Evolutionary conservation across 305 asterid species (phyloP).

Genomic region (Rubia tinctorum): DNA sequence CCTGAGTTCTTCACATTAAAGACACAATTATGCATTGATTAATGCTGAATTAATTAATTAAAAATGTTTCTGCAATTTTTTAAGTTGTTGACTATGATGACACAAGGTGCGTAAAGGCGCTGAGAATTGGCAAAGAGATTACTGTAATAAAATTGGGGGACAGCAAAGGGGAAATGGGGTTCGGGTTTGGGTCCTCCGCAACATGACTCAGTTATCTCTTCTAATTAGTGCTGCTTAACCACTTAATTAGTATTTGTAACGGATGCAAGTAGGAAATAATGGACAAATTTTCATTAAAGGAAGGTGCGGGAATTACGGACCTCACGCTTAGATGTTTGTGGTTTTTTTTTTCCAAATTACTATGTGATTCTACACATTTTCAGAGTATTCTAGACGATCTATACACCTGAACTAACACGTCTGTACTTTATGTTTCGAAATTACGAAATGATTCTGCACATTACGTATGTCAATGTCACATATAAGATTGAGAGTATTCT

Average conservation of each 20-base stretch:
- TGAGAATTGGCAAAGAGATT: not conserved
- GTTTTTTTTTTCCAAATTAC: too few relatives aligned
- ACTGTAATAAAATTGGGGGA: not conserved
- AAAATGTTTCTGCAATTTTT: not conserved
- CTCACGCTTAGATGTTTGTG: too few relatives aligned
- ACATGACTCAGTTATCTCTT: not conserved
- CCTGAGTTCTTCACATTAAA: not conserved
- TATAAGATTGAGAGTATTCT: too few relatives aligned
- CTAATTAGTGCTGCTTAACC: not conserved
- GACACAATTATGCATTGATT: not conserved
- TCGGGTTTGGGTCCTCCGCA: not conserved
- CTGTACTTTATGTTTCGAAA: too few relatives aligned
- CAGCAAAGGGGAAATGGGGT: constrained; percentile 7
- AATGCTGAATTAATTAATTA: too few relatives aligned
- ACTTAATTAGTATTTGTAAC: not conserved
- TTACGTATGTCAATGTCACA: too few relatives aligned
- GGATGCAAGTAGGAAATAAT: not conserved
- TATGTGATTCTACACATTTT: too few relatives aligned
- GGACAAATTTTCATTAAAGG: not conserved
- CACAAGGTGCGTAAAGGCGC: too few relatives aligned
- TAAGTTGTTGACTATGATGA: not conserved
- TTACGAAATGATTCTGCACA: too few relatives aligned
- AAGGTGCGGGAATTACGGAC: not conserved
- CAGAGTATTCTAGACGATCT: too few relatives aligned
- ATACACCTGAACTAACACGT: too few relatives aligned